Evolutionary conservation across 106 monocot genomes (phyloP), one percentile per base, ranked within the genome.

Genomic region (Dendrobium huoshanense): DNA sequence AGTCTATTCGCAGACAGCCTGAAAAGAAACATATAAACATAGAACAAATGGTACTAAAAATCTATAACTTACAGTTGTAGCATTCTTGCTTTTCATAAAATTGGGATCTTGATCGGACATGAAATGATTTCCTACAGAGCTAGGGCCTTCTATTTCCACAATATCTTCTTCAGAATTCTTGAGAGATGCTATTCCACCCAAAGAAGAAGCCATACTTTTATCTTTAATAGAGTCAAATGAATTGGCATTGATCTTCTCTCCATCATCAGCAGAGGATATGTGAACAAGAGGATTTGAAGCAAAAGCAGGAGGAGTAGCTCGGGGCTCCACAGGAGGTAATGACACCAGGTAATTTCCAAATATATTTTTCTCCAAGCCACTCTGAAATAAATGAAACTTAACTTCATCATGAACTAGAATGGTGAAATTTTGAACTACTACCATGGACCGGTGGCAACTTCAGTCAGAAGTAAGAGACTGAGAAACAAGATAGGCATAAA

Each of bases 331-430:
- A 81, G 81, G 56, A 77, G 92, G 88, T 75, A 94, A 85, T 61
- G 94, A 84, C 70, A 98, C 94, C 25, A 89, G 27, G 40, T 94
- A 92, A 82, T 91, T 92, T 85, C 98, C 98, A 88, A 98, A 92
- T 73, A 98, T 77, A 75, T 92, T 92, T 86, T 92, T 95, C 79
- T 94, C 94, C 84, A 91, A 64, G 42, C 98, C 98, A 87, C 90
- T 98, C 98, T 98, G 85, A 65, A 83, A 67, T 19, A 70, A 7
- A 82, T 16, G 16, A 29, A 24, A 51, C 40, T 55, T 75, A 73
- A 78, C 31, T 41, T 70, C 25, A 37, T 48, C n/a, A 45, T 44
- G 61, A 43, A 20, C 13, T 48, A n/a, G 31, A 75, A 43, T 43
- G 44, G 41, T 31, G n/a, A 58, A 56, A 47, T 40, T 37, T 29